phyloP scores from a whole-genome alignment of 225 moss, liverwort and hornwort species.

The Takakia lepidozioides region DNA sequence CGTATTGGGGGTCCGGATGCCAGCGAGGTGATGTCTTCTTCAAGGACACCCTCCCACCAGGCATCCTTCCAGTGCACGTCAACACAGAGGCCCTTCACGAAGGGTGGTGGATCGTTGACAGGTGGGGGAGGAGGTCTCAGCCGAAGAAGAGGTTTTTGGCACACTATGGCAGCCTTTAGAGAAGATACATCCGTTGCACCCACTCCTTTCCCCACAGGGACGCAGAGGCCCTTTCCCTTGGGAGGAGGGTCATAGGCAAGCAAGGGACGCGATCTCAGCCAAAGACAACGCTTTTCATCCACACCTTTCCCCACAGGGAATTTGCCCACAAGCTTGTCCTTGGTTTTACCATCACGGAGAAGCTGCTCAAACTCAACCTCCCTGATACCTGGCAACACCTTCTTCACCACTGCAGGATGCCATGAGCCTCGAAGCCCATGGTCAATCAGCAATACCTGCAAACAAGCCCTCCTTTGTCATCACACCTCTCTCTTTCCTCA shows the following conservation, averaged over 20 bases:
- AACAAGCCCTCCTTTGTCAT: constrained; percentile 8
- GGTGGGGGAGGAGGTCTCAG: no score
- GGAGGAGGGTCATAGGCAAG: no score
- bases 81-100: constrained; percentile 43
- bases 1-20: constrained; percentile 5
- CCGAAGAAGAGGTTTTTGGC: no score
- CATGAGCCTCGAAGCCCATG: constrained; percentile 53
- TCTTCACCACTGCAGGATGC: constrained; percentile 45
- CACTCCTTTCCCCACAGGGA: no score
- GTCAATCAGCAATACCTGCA: constrained; percentile 54
- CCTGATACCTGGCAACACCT: constrained; percentile 25
- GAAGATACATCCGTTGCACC: no score
- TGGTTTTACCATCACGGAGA: constrained; percentile 32
- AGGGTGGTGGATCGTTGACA: no score
- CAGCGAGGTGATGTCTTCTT: constrained; percentile 20
- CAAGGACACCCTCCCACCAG: constrained; percentile 62
- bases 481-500: constrained; percentile 1
- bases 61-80: constrained; percentile 45
- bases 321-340: constrained; percentile 29
- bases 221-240: no score
- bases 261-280: no score
- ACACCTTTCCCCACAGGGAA: constrained; percentile 26
- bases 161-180: no score
- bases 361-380: constrained; percentile 56
- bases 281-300: no score